Evolutionary conservation across 2,329 filamentous ascomycete species (phyloP), one percentile per base, ranked within the genome.

Genomic region (Rutstroemia sydowiana): DNA sequence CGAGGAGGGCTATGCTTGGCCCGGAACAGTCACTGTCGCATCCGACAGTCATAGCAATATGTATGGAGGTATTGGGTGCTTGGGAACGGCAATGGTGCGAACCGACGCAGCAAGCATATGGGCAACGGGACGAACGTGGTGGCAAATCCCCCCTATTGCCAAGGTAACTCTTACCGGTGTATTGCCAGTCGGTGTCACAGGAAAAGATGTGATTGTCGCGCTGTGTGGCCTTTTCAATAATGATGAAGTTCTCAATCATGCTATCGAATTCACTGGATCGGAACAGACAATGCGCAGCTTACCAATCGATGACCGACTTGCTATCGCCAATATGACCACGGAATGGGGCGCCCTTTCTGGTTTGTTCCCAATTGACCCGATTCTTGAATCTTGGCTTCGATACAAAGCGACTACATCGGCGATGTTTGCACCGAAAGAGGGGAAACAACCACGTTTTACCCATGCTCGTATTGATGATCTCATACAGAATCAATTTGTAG

Each of bases 151-250:
- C 0, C 88, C 89, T 0, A 79, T 95, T 26, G 88, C 87, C 1
- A 85, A 86, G 69, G 79, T 96, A 21, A 91, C 79, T 0, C 75
- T 97, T 10, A 87, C 78, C 0, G 91, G 90, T 6, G 69, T 79
- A 0, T 72, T 95, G 6, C 91, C 88, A 0, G 71, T 73, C 1
- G 91, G 91, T 10, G 90, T 95, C 1, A 89, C 86, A 0, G 92
- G 90, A 28, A 97, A 98, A 69, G 93, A 97, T 67, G 87, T 95
- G 11, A 97, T 97, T 59, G 79, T 96, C 23, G 88, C 89, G 0
- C 76, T 97, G 1, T 95, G 88, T 60, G 88, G 87, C 1, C 71
- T 95, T 0, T 95, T 97, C 73, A 87, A 87, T 69, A 81, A 86
- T 49, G 85, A 89, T 60, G 88, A 95, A 41, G 92, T 96, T 0